Evolutionary conservation across 306 rosid species (phyloP).

Genomic region (Malus orientalis): DNA sequence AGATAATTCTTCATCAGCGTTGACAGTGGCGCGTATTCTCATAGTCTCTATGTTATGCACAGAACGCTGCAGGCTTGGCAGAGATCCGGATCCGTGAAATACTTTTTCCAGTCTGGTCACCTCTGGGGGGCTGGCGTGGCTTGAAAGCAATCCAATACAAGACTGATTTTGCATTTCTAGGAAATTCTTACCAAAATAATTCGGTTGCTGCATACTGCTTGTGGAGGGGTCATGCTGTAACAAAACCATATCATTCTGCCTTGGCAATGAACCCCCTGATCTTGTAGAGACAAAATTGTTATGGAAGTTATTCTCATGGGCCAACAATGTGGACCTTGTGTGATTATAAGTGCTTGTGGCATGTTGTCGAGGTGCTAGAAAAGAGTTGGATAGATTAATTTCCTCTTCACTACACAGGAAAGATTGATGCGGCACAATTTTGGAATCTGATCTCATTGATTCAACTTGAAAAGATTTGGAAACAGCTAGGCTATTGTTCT

Average conservation of each 20-base stretch:
- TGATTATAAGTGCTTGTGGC: constrained; percentile 22
- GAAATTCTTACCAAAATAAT: constrained; percentile 28
- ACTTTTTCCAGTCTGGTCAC: constrained; percentile 20
- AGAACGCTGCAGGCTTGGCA: constrained; percentile 34
- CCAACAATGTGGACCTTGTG: constrained; percentile 32
- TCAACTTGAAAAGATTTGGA: constrained; percentile 30
- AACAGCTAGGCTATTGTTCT: constrained; percentile 26
- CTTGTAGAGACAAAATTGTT: constrained; percentile 28
- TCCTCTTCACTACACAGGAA: constrained; percentile 19
- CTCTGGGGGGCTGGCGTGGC: constrained; percentile 31
- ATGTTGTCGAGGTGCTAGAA: constrained; percentile 27
- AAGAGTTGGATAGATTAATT: constrained; percentile 31
- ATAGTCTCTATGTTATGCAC: constrained; percentile 35
- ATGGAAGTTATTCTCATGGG: constrained; percentile 33
- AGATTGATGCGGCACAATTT: constrained; percentile 25
- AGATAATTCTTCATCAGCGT: constrained; percentile 42
- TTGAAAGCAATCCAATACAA: constrained; percentile 21
- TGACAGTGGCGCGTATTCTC: constrained; percentile 41
- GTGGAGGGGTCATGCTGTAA: constrained; percentile 28
- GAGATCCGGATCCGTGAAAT: constrained; percentile 25
- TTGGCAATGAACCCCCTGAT: constrained; percentile 31
- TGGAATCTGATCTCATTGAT: constrained; percentile 36
- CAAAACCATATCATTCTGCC: constrained; percentile 29
- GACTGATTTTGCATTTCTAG: constrained; percentile 32
- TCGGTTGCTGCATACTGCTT: constrained; percentile 24